Evolutionary conservation across 768 basidiomycete genomes (phyloP), one percentile per base, ranked within the genome.

Genomic region (Boletellus emodensis): DNA sequence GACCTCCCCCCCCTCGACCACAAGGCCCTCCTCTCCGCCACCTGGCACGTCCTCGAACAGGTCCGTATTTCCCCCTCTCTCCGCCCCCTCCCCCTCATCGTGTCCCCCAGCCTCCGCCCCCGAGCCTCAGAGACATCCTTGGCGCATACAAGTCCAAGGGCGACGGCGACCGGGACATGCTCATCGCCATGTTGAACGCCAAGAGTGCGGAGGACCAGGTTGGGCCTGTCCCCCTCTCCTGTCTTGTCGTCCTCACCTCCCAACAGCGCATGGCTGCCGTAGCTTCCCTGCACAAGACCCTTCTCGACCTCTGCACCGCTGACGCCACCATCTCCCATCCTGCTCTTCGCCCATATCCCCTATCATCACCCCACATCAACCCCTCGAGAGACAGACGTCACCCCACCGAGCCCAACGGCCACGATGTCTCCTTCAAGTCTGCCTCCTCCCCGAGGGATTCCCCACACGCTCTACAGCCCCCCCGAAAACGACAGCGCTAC

Each of bases 121-220:
- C 94, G 0, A 83, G 74, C 53, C 75, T 96, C 39, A 80, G 87
- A 42, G 91, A 94, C 59, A 93, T 96, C 38, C 82, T 96, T 22
- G 78, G 80, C 35, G 92, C 93, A 8, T 96, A 94, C 73, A 78
- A 80, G 49, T 71, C 82, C 35, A 89, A 85, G 61, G 94, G 94
- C 53, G 90, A 94, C 53, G 93, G 91, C 38, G 94, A 96, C 75
- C 79, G 93, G 20, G 91, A 94, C 46, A 87, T 94, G 82, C 76
- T 96, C 18, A 77, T 95, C 33, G 82, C 90, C 57, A 88, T 96
- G 79, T 75, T 96, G 44, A 91, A 87, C 53, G 92, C 93, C 62
- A 96, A 96, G 74, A 80, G 84, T 40, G 86, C 94, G 12, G 94
- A 96, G 66, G 94, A 96, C 64, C 88, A 95, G 80, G 91, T 90